These are phyloP conservation scores for Phytophthora kernoviae DNA, from an alignment of 352 stramenopile species.

Conservation along the genomic window DNA sequence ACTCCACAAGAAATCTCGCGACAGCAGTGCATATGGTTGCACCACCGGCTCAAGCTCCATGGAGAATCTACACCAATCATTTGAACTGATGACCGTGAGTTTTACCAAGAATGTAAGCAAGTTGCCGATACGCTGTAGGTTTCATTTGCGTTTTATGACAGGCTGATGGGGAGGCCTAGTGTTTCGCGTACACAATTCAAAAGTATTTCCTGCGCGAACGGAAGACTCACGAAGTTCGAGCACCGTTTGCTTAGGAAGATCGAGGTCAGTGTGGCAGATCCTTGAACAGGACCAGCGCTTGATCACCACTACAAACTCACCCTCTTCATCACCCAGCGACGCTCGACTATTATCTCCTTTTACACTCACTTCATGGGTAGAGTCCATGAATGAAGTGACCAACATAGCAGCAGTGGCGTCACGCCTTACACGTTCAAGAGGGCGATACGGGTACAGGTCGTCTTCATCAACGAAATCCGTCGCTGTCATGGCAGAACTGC, in stretches of 20 bases:
- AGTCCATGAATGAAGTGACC: slow-evolving; percentile 26
- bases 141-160: slow-evolving; percentile 3
- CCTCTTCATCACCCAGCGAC: neutral
- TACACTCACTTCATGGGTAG: slow-evolving; percentile 1
- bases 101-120: too few relatives aligned
- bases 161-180: slow-evolving; percentile 18
- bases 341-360: neutral
- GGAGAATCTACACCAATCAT: too few relatives aligned
- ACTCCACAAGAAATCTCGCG: too few relatives aligned
- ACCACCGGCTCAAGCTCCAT: too few relatives aligned
- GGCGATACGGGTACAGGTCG: slow-evolving; percentile 49
- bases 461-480: slow-evolving; percentile 55
- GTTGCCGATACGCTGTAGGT: too few relatives aligned
- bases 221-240: slow-evolving; percentile 25
- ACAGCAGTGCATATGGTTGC: too few relatives aligned
- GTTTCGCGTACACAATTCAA: slow-evolving; percentile 33
- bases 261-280: slow-evolving; percentile 30
- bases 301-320: slow-evolving; percentile 26
- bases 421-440: slow-evolving; percentile 40
- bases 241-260: slow-evolving; percentile 17
- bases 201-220: slow-evolving; percentile 24
- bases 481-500: slow-evolving; percentile 35
- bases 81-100: too few relatives aligned
- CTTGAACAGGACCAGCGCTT: slow-evolving; percentile 29
- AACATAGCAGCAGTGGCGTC: slow-evolving; percentile 39